Conservation (phyloP, 1,284 basidiomycete species). For the Hemileia vastatrix region DNA sequence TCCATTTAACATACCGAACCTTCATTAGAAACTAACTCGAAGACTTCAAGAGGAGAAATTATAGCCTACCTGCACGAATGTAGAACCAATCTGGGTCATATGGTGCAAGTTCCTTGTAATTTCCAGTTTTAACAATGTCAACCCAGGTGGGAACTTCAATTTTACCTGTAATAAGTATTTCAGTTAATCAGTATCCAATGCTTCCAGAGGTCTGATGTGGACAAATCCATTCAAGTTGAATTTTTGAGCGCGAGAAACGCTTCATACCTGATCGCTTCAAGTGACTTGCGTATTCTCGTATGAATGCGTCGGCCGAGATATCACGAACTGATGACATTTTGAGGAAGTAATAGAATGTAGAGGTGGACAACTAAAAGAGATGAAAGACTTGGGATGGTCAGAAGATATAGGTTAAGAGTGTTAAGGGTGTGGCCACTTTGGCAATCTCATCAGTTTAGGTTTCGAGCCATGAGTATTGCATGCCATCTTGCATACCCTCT, state of each 20-base stretch:
- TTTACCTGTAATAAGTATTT: slow-evolving; percentile 53
- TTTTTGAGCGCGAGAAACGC: neutral
- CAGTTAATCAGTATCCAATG: neutral
- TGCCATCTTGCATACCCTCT: no score
- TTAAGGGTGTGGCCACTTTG: no score
- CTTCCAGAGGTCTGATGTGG: neutral
- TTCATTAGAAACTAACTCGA: slow-evolving; percentile 21
- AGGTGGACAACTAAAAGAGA: no score
- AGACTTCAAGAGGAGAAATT: slow-evolving; percentile 7
- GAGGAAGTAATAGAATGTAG: no score
- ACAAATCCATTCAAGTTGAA: slow-evolving; percentile 27
- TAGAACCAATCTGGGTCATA: slow-evolving; percentile 99
- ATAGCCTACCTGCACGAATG: slow-evolving; percentile 77
- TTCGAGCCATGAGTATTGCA: no score
- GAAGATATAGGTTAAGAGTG: no score
- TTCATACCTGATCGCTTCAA: slow-evolving; percentile 70
- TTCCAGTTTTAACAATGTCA: slow-evolving; percentile 96
- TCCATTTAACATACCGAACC: slow-evolving; percentile 6
- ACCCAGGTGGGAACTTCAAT: slow-evolving; percentile 99
- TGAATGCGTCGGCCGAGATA: slow-evolving; percentile 69
- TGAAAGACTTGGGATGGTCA: no score
- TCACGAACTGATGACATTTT: slow-evolving; percentile 39
- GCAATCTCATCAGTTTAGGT: no score
- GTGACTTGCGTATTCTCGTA: slow-evolving; percentile 81
- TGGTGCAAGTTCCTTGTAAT: slow-evolving; percentile 95